Evolutionary conservation across 2,329 filamentous ascomycete species (phyloP), one percentile per base, ranked within the genome.

Genomic region (Coniella lustricola): DNA sequence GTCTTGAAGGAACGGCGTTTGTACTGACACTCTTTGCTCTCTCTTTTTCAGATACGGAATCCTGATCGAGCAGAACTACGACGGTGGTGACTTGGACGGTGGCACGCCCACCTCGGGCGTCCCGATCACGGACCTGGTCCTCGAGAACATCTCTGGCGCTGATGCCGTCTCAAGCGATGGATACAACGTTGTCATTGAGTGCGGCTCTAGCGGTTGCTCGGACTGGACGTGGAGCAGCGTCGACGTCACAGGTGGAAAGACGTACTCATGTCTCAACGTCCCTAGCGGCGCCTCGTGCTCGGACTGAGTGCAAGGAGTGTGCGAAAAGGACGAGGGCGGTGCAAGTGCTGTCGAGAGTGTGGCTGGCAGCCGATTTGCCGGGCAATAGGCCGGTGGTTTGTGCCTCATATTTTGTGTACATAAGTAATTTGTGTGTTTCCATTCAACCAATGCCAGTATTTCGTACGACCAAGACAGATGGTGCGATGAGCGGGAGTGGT

Each of bases 41-140:
- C 10, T 10, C 25, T 29, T 29, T 2, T 12, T 12, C 38, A 52
- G 50, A 29, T 52, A 53, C 35, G 52, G 52, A 3, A 49, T 54
- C 42, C 33, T 54, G n/a, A 52, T 54, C 17, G 52, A 54, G 39
- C 52, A 54, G 39, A 49, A 52, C 44, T 54, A 54, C 32, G 43
- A 52, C 29, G 49, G 52, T 4, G 49, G 49, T 17, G 48, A 51
- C 33, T 48, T 50, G 20, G 38, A 51, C 17, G 49, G 48, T 16
- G 51, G 52, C 14, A 41, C 49, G 2, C 31, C 52, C 8, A 49
- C 40, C 29, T 43, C 41, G 8, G 49, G 49, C 20, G 29, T 54
- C n/a, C 52, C 52, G 12, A 54, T 54, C 36, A 54, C 52, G 4
- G 49, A 45, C 22, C 43, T 54, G 1, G 32, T 21, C 13, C 22